Conservation (phyloP, 306 rosid genomes). For the Abrus pulchellus region DNA sequence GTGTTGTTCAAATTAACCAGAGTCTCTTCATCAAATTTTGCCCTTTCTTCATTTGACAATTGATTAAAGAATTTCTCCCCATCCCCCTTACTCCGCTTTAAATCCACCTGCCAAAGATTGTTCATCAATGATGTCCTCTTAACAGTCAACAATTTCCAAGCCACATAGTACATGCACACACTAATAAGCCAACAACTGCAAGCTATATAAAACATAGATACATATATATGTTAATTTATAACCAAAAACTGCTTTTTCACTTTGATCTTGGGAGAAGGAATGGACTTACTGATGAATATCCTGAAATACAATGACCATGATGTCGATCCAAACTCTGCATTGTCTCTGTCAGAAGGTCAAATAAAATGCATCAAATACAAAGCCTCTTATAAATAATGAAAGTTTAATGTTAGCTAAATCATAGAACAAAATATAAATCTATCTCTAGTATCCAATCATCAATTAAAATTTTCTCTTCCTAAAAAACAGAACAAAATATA, state of each 20-base stretch:
- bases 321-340: slow-evolving; percentile 45
- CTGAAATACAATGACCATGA: slow-evolving; percentile 32
- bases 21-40: slow-evolving; percentile 53
- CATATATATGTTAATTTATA: not conserved
- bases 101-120: slow-evolving; percentile 43
- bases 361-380: slow-evolving; percentile 34
- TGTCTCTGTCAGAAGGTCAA: slow-evolving; percentile 43
- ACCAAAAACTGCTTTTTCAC: slow-evolving; percentile 9
- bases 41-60: slow-evolving; percentile 48
- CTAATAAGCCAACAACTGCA: not conserved
- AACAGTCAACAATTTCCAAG: not conserved
- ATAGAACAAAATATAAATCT: slow-evolving; percentile 3
- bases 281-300: slow-evolving; percentile 48
- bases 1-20: slow-evolving; percentile 75
- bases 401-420: not conserved
- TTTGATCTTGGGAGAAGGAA: slow-evolving; percentile 24
- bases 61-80: slow-evolving; percentile 48
- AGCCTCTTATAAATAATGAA: slow-evolving; percentile 9
- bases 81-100: slow-evolving; percentile 40
- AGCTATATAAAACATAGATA: not conserved
- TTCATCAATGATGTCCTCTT: not conserved
- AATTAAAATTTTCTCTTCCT: too few relatives aligned
- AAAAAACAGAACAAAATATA: slow-evolving; percentile 18
- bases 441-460: too few relatives aligned
- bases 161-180: not conserved